These are phyloP conservation scores for Amanita subjunquillea DNA, from an alignment of 768 basidiomycete genomes.

Conservation along the genomic window DNA sequence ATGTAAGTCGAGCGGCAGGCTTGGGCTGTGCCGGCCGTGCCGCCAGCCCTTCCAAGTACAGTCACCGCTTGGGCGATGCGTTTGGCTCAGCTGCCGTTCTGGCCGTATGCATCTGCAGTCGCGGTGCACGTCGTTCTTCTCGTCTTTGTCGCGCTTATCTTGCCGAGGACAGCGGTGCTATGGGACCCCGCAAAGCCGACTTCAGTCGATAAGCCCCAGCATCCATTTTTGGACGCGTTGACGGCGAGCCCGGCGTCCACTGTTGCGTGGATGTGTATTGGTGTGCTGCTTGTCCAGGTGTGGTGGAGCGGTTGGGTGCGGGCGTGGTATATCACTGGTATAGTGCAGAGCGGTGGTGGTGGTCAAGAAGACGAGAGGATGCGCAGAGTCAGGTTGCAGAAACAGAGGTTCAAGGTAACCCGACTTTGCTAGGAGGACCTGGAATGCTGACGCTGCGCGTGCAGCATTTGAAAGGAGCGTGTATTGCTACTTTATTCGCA, in stretches of 20 bases:
- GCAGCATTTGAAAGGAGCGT: slow-evolving; percentile 44
- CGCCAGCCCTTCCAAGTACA: too few species aligned
- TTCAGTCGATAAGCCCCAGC: slow-evolving; percentile 57
- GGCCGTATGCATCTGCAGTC: slow-evolving; percentile 54
- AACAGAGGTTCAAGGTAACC: slow-evolving; percentile 29
- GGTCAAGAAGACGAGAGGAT: slow-evolving; percentile 25
- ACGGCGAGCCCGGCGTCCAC: slow-evolving; percentile 53
- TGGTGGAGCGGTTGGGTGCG: slow-evolving; percentile 71
- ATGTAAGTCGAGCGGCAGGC: too few species aligned
- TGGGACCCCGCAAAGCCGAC: slow-evolving; percentile 22
- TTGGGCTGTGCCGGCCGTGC: too few species aligned
- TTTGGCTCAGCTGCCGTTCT: slow-evolving; percentile 27
- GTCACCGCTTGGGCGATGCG: too few species aligned
- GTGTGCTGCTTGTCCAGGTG: slow-evolving; percentile 41
- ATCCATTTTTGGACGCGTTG: slow-evolving; percentile 55
- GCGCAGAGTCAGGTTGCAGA: slow-evolving; percentile 29
- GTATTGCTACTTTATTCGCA: slow-evolving; percentile 37
- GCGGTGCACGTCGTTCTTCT: slow-evolving; percentile 61
- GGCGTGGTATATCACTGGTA: slow-evolving; percentile 40
- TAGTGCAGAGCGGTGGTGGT: slow-evolving; percentile 19
- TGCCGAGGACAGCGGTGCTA: slow-evolving; percentile 53
- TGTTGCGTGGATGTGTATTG: slow-evolving; percentile 44
- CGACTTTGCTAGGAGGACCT: not conserved
- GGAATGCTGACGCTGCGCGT: not conserved
- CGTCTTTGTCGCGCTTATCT: slow-evolving; percentile 52